Percentiles rank a stretch among this genome's conserved stretches.
These are phyloP conservation scores for Catharanthus roseus DNA, from an alignment of 257 asterid species.

Conservation along the genomic window DNA sequence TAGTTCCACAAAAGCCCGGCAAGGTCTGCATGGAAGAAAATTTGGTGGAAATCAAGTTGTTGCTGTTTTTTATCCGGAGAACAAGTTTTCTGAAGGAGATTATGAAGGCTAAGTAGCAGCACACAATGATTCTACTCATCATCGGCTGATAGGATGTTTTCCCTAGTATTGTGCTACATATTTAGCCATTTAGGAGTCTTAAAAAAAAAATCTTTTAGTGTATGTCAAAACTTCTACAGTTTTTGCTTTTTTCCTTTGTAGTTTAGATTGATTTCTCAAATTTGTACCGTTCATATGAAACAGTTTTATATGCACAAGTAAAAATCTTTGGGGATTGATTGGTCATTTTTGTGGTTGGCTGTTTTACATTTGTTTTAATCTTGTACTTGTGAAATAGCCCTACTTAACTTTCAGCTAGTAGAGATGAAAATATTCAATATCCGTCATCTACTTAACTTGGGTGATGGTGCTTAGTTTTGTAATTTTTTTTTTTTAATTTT, in stretches of 20 bases:
- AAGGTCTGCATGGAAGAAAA: constrained; percentile 75
- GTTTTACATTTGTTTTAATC: no score
- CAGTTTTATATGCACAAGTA: background rate
- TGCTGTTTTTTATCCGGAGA: constrained; percentile 80
- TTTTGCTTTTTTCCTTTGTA: background rate
- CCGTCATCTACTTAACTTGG: no score
- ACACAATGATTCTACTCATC: background rate
- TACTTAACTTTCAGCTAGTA: no score
- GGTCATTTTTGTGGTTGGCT: no score
- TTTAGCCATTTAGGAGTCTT: background rate
- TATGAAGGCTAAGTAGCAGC: constrained; percentile 50
- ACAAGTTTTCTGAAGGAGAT: constrained; percentile 69
- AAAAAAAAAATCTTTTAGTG: background rate
- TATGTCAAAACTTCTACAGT: background rate
- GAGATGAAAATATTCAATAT: no score
- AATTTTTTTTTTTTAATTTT: no score
- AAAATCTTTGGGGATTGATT: background rate
- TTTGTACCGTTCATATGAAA: background rate
- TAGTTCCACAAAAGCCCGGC: constrained; percentile 72
- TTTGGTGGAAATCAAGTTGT: constrained; percentile 81
- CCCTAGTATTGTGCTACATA: background rate
- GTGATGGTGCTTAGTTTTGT: no score
- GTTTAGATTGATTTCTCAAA: background rate
- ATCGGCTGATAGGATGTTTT: background rate
- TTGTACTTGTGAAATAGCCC: no score